phyloP scores from a whole-genome alignment of 805 yeast genomes.

The Groenewaldozyma salmanticensis region DNA sequence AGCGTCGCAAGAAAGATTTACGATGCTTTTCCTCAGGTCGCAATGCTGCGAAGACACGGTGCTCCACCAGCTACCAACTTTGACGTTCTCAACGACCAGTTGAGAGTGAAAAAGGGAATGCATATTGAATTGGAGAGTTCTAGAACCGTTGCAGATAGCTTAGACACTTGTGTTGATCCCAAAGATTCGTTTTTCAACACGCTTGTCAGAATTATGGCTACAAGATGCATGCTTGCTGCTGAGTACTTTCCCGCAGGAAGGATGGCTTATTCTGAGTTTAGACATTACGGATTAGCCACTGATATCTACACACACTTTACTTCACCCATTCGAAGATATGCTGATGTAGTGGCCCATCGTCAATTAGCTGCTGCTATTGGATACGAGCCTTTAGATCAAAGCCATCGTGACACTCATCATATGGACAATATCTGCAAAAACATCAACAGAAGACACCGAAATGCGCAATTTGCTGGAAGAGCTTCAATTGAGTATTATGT shows the following conservation, averaged over 20 bases:
- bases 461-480: slow-evolving; percentile 98
- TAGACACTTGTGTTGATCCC: slow-evolving; percentile 78
- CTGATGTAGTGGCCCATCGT: slow-evolving; percentile 96
- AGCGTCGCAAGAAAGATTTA: slow-evolving; percentile 89
- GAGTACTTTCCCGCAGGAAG: slow-evolving; percentile 92
- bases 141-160: slow-evolving; percentile 83
- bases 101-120: slow-evolving; percentile 70
- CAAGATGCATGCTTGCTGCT: slow-evolving; percentile 99
- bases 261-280: slow-evolving; percentile 80
- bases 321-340: slow-evolving; percentile 94
- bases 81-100: slow-evolving; percentile 80
- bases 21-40: slow-evolving; percentile 93
- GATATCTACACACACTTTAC: slow-evolving; percentile 98
- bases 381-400: slow-evolving; percentile 71
- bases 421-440: slow-evolving; percentile 84
- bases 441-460: slow-evolving; percentile 88
- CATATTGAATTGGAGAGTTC: slow-evolving; percentile 74
- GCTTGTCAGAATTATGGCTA: slow-evolving; percentile 88
- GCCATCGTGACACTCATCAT: slow-evolving; percentile 79
- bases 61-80: slow-evolving; percentile 95
- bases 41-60: slow-evolving; percentile 95
- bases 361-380: slow-evolving; percentile 98
- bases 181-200: slow-evolving; percentile 89
- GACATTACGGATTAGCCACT: slow-evolving; percentile 95
- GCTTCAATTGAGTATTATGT: slow-evolving; percentile 97